phyloP scores from a whole-genome alignment of 2,329 filamentous ascomycete species.

The Ophidiomyces ophidiicola region DNA sequence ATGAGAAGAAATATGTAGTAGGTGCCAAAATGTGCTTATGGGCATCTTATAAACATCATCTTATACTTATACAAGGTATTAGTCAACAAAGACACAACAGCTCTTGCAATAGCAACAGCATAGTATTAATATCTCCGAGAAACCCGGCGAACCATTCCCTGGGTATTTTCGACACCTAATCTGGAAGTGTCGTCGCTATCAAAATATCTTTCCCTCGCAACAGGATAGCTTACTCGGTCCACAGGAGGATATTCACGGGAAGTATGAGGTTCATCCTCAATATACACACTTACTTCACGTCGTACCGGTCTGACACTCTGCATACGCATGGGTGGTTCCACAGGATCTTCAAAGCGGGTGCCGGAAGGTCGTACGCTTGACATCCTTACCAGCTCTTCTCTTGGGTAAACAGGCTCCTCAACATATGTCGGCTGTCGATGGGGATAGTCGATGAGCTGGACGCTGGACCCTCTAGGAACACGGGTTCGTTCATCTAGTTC shows the following conservation, averaged over 20 bases:
- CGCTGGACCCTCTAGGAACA: constrained; percentile 29
- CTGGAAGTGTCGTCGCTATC: constrained; percentile 26
- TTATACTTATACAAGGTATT: no score
- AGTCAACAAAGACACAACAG: not conserved
- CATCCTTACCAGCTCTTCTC: constrained; percentile 45
- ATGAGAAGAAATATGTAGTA: no score
- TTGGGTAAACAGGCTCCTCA: constrained; percentile 50
- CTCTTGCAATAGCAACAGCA: constrained; percentile 1
- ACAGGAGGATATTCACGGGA: constrained; percentile 40
- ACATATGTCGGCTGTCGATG: constrained; percentile 33
- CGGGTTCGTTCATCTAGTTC: constrained; percentile 26
- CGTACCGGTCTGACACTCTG: constrained; percentile 34
- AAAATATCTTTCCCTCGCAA: constrained; percentile 31
- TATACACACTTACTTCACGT: constrained; percentile 33
- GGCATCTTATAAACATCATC: no score
- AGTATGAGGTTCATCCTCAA: constrained; percentile 28
- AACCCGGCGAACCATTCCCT: constrained; percentile 24
- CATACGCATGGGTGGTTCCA: constrained; percentile 30
- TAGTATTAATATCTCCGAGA: constrained; percentile 24
- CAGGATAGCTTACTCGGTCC: constrained; percentile 30
- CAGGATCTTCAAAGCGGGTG: constrained; percentile 33
- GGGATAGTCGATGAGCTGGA: constrained; percentile 33
- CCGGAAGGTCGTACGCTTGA: constrained; percentile 47
- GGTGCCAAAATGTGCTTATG: no score
- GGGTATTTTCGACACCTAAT: constrained; percentile 22